phyloP scores from a whole-genome alignment of 2,329 filamentous ascomycete genomes.

The Ophiocordyceps camponoti-leonardi region DNA sequence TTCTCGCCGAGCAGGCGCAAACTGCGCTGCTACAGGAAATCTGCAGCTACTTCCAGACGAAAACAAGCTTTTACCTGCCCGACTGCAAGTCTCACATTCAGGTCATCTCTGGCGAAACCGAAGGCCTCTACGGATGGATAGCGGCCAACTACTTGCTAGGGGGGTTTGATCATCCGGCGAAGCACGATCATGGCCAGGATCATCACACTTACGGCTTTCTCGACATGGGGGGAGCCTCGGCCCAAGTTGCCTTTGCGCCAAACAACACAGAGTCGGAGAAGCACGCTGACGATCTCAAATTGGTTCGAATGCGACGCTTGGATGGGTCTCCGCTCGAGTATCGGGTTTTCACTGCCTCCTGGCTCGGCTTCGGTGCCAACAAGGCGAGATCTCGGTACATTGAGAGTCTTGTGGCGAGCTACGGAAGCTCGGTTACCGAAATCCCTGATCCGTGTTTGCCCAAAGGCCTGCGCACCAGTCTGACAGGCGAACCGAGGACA shows the following conservation, averaged over 20 bases:
- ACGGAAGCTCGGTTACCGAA: conserved; percentile 41
- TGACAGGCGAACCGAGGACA: conserved; percentile 44
- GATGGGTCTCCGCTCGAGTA: conserved; percentile 67
- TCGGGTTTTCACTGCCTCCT: conserved; percentile 85
- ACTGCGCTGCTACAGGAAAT: conserved; percentile 56
- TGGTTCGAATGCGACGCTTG: conserved; percentile 69
- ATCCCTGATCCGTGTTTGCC: conserved; percentile 87
- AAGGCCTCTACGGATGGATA: conserved; percentile 94
- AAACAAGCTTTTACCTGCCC: conserved; percentile 71
- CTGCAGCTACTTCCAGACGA: conserved; percentile 62
- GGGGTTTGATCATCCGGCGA: conserved; percentile 63
- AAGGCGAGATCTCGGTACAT: conserved; percentile 77
- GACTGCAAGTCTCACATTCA: conserved; percentile 82
- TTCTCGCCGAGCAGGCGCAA: conserved; percentile 60
- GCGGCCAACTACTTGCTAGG: conserved; percentile 90
- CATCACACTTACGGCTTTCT: conserved; percentile 95
- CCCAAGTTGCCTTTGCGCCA: conserved; percentile 93
- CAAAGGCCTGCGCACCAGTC: conserved; percentile 51
- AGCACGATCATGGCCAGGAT: conserved; percentile 65
- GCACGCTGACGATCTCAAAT: conserved; percentile 75
- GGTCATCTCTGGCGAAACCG: conserved; percentile 88
- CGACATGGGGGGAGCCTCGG: conserved; percentile 95
- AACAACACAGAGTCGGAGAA: conserved; percentile 81
- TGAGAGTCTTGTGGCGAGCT: conserved; percentile 53
- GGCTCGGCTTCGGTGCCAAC: conserved; percentile 95